Base-by-base conservation (phyloP, 1,284 basidiomycete genomes). In the Leccinum fuscescens region DNA sequence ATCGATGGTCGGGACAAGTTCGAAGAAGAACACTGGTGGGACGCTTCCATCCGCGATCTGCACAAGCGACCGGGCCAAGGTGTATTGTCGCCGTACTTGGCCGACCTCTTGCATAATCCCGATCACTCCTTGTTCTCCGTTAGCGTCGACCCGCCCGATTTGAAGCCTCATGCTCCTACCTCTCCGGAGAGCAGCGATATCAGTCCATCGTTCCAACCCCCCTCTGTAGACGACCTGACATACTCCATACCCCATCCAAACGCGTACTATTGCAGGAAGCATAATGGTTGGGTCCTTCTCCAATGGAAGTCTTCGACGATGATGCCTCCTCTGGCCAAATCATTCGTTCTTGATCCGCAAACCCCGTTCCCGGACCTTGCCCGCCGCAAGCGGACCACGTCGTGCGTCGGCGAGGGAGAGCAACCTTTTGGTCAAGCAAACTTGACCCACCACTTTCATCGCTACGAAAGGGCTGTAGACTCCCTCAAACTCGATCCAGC, bases 231-330 rank as follows among this genome's bases (percentile, higher is more conserved):
- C 33, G 89, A 92, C 65, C 77, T 89, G 3, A 82, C 80, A 6
- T 83, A 80, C 14, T 82, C 90, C 20, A 79, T 90, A 39, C 91
- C 90, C 9, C 90, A 93, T 69, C 86, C 90, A 2, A 83, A 89
- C 65, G 89, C 89, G 14, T 90, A 90, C 68, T 93, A 89, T 69
- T 92, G 90, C 69, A 82, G 85, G 22, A 85, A 83, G 68, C 87
- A 92, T 61, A 88, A 92, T 66, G 86, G 86, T 12, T 93, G 90
- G 90, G 82, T 91, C 37, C 79, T 92, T 44, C 76, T 92, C 14
- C 78, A 77, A 48, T 89, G 86, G 86, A 84, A 83, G 61, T 81
- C 81, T 9, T 87, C 86, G 4, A 77, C 79, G 24, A 77, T 85
- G 31, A 68, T 82, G 5, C 89, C 88, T 6, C 83, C 86, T 6